Evolutionary conservation across 768 basidiomycete genomes (phyloP).

Genomic region (Lactarius psammicola): DNA sequence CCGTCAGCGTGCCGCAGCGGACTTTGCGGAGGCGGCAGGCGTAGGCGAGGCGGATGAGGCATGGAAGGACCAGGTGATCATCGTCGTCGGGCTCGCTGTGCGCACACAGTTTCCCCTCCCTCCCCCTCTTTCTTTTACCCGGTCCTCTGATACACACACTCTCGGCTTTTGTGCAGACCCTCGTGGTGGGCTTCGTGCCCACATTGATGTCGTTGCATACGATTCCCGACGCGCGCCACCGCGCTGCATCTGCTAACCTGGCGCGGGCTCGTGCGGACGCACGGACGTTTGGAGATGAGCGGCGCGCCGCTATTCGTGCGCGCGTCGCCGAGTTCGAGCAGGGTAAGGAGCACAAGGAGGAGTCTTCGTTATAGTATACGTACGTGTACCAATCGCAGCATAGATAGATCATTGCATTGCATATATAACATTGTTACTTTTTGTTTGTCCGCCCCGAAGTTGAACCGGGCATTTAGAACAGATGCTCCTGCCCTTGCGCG

Average conservation of each 20-base stretch:
- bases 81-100: slow-evolving; percentile 50
- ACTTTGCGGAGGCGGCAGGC: slow-evolving; percentile 21
- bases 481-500: slow-evolving; percentile 59
- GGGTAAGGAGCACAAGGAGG: slow-evolving; percentile 15
- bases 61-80: slow-evolving; percentile 51
- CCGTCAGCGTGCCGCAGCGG: slow-evolving; percentile 29
- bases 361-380: not conserved
- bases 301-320: slow-evolving; percentile 50
- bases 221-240: slow-evolving; percentile 46
- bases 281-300: slow-evolving; percentile 50
- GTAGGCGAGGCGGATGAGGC: slow-evolving; percentile 41
- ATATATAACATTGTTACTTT: not conserved
- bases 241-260: slow-evolving; percentile 54
- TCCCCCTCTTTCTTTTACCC: not conserved
- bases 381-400: not conserved
- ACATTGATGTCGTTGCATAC: slow-evolving; percentile 39
- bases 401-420: slow-evolving; percentile 1
- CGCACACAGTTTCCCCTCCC: slow-evolving; percentile 28
- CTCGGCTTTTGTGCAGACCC: slow-evolving; percentile 35
- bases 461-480: slow-evolving; percentile 43
- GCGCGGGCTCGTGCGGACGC: slow-evolving; percentile 59
- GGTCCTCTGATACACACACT: not conserved
- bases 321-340: slow-evolving; percentile 43
- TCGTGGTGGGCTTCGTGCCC: slow-evolving; percentile 48
- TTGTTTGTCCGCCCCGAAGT: not conserved